Evolutionary conservation across 1,284 basidiomycete species (phyloP).

Genomic region (Pseudozyma hubeiensis): DNA sequence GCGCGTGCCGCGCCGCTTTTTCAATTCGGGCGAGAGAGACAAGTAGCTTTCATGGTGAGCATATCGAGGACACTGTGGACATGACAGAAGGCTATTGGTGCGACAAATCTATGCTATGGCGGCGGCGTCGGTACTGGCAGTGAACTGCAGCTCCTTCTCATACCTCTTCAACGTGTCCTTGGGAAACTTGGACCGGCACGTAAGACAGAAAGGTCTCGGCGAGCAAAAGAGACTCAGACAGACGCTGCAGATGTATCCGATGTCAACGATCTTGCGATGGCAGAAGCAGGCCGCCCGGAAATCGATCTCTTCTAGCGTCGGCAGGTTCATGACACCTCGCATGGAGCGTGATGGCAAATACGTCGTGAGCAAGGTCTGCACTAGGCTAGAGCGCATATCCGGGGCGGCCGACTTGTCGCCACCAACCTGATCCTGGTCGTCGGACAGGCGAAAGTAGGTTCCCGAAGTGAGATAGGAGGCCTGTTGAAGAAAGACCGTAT

Average conservation of each 20-base stretch:
- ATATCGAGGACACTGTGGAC: no score
- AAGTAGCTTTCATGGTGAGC: no score
- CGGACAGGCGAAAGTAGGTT: constrained; percentile 86
- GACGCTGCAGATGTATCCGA: constrained; percentile 88
- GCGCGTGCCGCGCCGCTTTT: no score
- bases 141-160: constrained; percentile 30
- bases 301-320: constrained; percentile 93
- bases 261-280: constrained; percentile 94
- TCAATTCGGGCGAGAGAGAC: no score
- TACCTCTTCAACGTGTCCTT: constrained; percentile 32
- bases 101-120: neutral
- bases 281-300: constrained; percentile 99
- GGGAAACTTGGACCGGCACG: constrained; percentile 47
- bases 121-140: constrained; percentile 1
- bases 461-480: constrained; percentile 94
- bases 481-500: constrained; percentile 96
- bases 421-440: constrained; percentile 84
- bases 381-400: constrained; percentile 46
- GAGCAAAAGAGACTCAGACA: constrained; percentile 61
- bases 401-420: constrained; percentile 7
- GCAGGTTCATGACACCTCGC: constrained; percentile 81
- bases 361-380: constrained; percentile 59
- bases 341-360: constrained; percentile 72
- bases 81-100: neutral
- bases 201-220: constrained; percentile 41